phyloP scores from a whole-genome alignment of 1,139 yeast species.

The Scheffersomyces illinoinensis region DNA sequence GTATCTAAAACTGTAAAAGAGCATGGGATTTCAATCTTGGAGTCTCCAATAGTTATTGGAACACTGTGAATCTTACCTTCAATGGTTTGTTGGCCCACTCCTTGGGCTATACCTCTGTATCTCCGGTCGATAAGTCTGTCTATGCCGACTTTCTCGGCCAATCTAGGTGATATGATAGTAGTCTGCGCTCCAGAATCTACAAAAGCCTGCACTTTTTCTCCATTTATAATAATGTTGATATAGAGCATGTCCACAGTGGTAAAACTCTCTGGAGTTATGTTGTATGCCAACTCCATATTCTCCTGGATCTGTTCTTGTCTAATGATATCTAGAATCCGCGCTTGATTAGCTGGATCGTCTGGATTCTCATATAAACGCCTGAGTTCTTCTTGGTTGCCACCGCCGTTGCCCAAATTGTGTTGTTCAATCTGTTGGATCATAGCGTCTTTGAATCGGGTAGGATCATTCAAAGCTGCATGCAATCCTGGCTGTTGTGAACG shows the following conservation, averaged over 20 bases:
- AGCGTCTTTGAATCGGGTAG: conserved; percentile 50
- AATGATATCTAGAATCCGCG: conserved; percentile 64
- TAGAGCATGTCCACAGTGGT: conserved; percentile 82
- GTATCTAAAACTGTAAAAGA: conserved; percentile 82
- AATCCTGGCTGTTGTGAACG: conserved; percentile 41
- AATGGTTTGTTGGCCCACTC: conserved; percentile 83
- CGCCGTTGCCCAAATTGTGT: conserved; percentile 6
- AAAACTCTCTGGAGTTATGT: conserved; percentile 87
- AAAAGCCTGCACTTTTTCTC: conserved; percentile 81
- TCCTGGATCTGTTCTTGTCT: conserved; percentile 76
- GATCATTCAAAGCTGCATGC: conserved; percentile 50
- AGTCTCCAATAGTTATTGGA: conserved; percentile 73
- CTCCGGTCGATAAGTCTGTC: conserved; percentile 77
- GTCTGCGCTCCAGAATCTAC: conserved; percentile 96
- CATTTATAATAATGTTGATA: conserved; percentile 75
- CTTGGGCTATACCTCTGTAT: conserved; percentile 80
- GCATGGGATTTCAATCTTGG: conserved; percentile 60
- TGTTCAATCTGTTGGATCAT: conserved; percentile 32
- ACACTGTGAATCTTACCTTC: conserved; percentile 88
- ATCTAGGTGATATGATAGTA: conserved; percentile 74
- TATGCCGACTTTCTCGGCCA: conserved; percentile 75
- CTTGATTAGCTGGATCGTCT: conserved; percentile 72
- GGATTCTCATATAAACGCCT: conserved; percentile 58
- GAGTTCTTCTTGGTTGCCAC: conserved; percentile 47
- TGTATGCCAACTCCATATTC: conserved; percentile 76